A percentile compares a stretch with the other conserved stretches of the same genome.
phyloP scores from a whole-genome alignment of 1,284 basidiomycete species.

The Tausonia pullulans region DNA sequence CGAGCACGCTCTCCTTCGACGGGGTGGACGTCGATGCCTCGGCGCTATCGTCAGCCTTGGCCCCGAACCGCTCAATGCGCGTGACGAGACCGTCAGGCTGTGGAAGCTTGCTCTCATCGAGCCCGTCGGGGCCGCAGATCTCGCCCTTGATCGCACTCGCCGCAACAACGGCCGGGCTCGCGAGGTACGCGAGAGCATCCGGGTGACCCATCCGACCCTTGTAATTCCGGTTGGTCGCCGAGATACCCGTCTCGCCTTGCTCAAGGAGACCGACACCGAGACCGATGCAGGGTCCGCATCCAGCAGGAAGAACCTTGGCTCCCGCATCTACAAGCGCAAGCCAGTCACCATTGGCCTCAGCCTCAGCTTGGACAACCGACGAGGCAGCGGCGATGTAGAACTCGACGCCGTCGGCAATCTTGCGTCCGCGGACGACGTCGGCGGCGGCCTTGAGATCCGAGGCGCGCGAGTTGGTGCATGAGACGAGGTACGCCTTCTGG shows the following conservation, averaged over 20 bases:
- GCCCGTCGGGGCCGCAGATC: conserved; percentile 71
- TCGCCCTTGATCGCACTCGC: conserved; percentile 86
- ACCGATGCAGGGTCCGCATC: conserved; percentile 97
- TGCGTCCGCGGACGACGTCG: conserved; percentile 70
- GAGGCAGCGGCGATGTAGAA: conserved; percentile 97
- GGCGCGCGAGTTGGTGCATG: conserved; percentile 93
- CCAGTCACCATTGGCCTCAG: conserved; percentile 81
- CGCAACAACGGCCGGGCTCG: conserved; percentile 91
- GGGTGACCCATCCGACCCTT: conserved; percentile 98
- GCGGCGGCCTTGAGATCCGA: conserved; percentile 92
- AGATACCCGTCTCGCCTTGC: conserved; percentile 91
- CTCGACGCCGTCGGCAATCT: conserved; percentile 79
- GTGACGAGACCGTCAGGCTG: conserved; percentile 36
- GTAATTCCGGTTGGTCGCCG: conserved; percentile 97
- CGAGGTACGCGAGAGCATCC: conserved; percentile 88
- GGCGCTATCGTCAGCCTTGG: conserved; percentile 25
- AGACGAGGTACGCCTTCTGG: conserved; percentile 96
- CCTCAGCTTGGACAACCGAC: conserved; percentile 79
- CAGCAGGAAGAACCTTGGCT: conserved; percentile 84
- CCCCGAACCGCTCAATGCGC: conserved; percentile 26
- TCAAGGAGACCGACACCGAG: conserved; percentile 84
- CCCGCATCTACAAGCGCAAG: conserved; percentile 71
- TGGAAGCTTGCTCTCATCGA: conserved; percentile 47
- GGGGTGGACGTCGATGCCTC: conserved; percentile 41
- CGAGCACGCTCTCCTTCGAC: conserved; percentile 50